Conservation (phyloP, 148 eudicot species). For the Vaccinium myrtillus region DNA sequence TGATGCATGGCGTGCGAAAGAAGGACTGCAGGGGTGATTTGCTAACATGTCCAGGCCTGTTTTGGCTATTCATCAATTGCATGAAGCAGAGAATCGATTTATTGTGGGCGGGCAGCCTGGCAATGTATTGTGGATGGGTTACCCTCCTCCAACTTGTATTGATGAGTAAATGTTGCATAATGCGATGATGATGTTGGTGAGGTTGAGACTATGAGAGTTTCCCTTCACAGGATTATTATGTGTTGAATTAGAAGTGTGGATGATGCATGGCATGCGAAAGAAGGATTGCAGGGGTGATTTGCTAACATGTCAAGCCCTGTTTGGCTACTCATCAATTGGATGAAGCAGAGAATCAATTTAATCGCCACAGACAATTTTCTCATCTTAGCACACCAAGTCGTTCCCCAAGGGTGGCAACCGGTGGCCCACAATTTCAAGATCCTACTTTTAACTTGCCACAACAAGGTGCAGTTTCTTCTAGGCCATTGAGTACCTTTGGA, state of each 20-base stretch:
- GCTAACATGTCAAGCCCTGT: constrained; percentile 29
- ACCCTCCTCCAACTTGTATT: constrained; percentile 63
- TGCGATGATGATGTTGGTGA: constrained; percentile 87
- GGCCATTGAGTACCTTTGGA: constrained; percentile 26
- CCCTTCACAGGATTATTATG: constrained; percentile 51
- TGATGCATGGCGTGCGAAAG: constrained; percentile 82
- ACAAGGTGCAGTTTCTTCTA: constrained; percentile 42
- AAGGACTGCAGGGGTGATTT: constrained; percentile 71
- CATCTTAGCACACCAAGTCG: constrained; percentile 29
- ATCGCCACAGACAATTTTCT: constrained; percentile 28
- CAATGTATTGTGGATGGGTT: constrained; percentile 61
- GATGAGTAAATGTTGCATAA: constrained; percentile 80
- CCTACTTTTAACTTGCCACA: constrained; percentile 38
- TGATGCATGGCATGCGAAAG: constrained; percentile 81
- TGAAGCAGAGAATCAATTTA: constrained; percentile 40
- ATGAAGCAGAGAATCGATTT: constrained; percentile 18
- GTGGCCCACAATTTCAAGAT: constrained; percentile 44
- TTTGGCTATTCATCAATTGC: constrained; percentile 24
- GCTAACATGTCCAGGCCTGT: constrained; percentile 29
- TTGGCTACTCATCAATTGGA: constrained; percentile 27
- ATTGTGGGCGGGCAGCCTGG: constrained; percentile 44
- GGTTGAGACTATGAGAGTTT: constrained; percentile 65
- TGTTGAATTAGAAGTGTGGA: constrained; percentile 88
- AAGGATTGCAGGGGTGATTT: constrained; percentile 70
- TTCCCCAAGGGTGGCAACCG: constrained; percentile 29